Percentiles rank a stretch among this genome's conserved stretches.
phyloP scores from a whole-genome alignment of 2,329 filamentous ascomycete species.

The Metarhizium rileyi region DNA sequence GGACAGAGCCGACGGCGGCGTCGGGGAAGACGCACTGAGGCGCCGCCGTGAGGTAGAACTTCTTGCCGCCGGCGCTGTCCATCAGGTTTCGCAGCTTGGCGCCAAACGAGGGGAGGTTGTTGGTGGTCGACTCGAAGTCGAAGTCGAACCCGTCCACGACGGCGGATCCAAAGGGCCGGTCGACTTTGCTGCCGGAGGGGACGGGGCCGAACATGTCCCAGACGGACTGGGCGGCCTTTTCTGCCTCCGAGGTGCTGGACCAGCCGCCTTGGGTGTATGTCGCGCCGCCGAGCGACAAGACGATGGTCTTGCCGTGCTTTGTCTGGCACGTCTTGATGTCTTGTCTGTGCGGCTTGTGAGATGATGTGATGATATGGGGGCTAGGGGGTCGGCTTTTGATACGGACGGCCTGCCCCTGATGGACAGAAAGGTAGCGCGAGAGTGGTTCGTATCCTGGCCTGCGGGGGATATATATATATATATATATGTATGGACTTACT shows the following conservation, averaged over 20 bases:
- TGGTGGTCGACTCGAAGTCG: conserved; percentile 55
- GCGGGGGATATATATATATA: too few relatives aligned
- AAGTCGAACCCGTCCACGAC: conserved; percentile 69
- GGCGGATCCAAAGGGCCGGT: conserved; percentile 44
- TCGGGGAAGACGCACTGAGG: conserved; percentile 63
- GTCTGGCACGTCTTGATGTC: conserved; percentile 53
- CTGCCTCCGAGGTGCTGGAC: conserved; percentile 38
- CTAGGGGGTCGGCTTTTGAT: too few relatives aligned
- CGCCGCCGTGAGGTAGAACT: conserved; percentile 54
- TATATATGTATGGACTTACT: too few relatives aligned
- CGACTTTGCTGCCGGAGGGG: conserved; percentile 28
- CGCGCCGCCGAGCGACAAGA: conserved; percentile 64
- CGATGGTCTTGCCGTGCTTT: conserved; percentile 55
- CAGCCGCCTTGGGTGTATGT: conserved; percentile 65
- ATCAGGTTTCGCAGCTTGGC: conserved; percentile 45
- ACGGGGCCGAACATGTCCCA: conserved; percentile 63
- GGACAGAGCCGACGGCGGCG: conserved; percentile 44
- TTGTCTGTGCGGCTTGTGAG: conserved; percentile 38
- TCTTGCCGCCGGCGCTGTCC: conserved; percentile 41
- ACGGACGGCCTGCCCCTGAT: too few relatives aligned
- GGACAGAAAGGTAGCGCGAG: too few relatives aligned
- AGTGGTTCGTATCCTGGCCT: too few relatives aligned
- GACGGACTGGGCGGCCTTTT: conserved; percentile 47
- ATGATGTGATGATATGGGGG: conserved; percentile 20
- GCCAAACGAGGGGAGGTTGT: conserved; percentile 53